These are phyloP conservation scores for Filosporella fistucella DNA, from an alignment of 495 filamentous ascomycete species.

Conservation along the genomic window DNA sequence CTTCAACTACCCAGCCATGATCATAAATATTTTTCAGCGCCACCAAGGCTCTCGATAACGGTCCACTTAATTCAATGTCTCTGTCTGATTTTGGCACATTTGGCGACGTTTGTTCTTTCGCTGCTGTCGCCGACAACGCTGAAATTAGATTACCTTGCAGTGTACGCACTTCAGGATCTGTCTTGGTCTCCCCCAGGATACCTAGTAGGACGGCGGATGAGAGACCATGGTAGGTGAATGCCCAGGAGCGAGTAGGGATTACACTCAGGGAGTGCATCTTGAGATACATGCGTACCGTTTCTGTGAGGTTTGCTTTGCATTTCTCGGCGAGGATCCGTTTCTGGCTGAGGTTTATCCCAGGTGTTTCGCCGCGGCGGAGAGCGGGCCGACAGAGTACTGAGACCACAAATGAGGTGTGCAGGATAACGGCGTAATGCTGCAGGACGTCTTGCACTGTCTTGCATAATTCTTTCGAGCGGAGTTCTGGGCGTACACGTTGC, in stretches of 20 bases:
- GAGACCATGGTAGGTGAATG: slow-evolving; percentile 60
- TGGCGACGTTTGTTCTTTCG: slow-evolving; percentile 33
- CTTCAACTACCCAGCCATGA: slow-evolving; percentile 37
- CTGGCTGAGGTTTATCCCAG: slow-evolving; percentile 34
- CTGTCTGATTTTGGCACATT: slow-evolving; percentile 37
- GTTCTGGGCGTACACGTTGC: slow-evolving; percentile 32
- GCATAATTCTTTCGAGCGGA: slow-evolving; percentile 46
- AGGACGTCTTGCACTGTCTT: slow-evolving; percentile 49
- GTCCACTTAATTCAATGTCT: slow-evolving; percentile 51
- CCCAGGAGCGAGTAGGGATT: slow-evolving; percentile 62
- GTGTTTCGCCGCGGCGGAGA: slow-evolving; percentile 36
- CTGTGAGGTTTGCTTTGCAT: slow-evolving; percentile 58
- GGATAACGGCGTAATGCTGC: slow-evolving; percentile 47
- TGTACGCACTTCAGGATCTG: slow-evolving; percentile 49
- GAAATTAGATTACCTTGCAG: slow-evolving; percentile 50
- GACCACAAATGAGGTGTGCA: slow-evolving; percentile 50
- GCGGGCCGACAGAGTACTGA: slow-evolving; percentile 52
- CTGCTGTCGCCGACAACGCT: slow-evolving; percentile 49
- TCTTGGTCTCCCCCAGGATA: slow-evolving; percentile 56
- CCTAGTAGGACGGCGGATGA: slow-evolving; percentile 62
- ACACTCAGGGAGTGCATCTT: slow-evolving; percentile 63
- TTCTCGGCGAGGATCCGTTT: slow-evolving; percentile 43
- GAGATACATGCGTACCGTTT: slow-evolving; percentile 64
- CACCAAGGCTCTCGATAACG: slow-evolving; percentile 44
- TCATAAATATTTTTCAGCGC: slow-evolving; percentile 56